Conservation (phyloP, 371 early-diverging fungal species). For the Mortierella sp. region DNA sequence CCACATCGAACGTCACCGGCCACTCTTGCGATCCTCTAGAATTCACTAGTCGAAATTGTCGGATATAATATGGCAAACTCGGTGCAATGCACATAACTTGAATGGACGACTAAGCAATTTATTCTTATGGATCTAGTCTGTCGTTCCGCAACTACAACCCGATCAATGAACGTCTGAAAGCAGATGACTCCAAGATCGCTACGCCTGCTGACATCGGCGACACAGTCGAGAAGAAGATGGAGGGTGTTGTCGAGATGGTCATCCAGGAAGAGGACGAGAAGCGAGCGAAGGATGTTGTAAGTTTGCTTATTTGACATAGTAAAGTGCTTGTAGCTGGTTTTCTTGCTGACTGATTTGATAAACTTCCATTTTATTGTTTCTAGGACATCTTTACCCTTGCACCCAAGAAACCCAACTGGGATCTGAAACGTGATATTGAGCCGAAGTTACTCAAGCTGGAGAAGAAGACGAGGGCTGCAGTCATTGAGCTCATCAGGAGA, state of each 20-base stretch:
- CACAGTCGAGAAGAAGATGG: conserved; percentile 71
- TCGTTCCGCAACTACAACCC: conserved; percentile 74
- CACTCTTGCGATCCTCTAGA: no score
- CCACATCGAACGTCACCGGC: conserved; percentile 13
- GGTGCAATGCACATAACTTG: no score
- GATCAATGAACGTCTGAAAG: conserved; percentile 59
- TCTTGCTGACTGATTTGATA: no score
- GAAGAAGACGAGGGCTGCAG: conserved; percentile 74
- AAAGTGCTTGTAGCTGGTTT: no score
- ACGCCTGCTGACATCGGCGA: conserved; percentile 61
- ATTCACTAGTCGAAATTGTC: no score
- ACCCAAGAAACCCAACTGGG: conserved; percentile 91
- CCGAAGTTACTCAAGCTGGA: conserved; percentile 80
- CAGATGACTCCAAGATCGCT: conserved; percentile 57
- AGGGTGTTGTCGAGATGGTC: conserved; percentile 67
- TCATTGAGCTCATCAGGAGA: conserved; percentile 82
- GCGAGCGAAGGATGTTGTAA: conserved; percentile 77
- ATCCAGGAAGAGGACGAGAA: conserved; percentile 70
- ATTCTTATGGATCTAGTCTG: conserved; percentile 25
- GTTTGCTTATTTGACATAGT: no score
- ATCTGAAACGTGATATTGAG: conserved; percentile 87
- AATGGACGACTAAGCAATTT: no score
- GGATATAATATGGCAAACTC: no score
- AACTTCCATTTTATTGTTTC: no score
- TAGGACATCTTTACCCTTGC: conserved; percentile 84